Evolutionary conservation across 805 yeast species (phyloP).

Genomic region (Ogataea haglerorum): DNA sequence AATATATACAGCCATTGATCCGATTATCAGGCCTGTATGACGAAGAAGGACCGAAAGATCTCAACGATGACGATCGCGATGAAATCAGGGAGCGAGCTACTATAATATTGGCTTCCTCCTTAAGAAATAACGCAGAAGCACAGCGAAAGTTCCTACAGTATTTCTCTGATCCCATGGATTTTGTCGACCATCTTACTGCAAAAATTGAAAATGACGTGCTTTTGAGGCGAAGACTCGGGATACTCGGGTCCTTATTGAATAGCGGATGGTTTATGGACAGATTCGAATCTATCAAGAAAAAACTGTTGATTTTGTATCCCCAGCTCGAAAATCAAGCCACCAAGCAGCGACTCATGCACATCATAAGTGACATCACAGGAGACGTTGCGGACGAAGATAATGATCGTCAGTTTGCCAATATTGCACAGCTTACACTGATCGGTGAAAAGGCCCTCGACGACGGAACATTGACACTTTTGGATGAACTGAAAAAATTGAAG

Average conservation of each 20-base stretch:
- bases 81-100: conserved; percentile 50
- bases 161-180: conserved; percentile 18
- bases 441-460: conserved; percentile 18
- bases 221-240: conserved; percentile 45
- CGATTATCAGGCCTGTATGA: conserved; percentile 28
- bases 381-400: conserved; percentile 16
- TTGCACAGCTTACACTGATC: conserved; percentile 35
- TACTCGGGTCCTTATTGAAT: conserved; percentile 45
- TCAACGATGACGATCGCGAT: conserved; percentile 9
- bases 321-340: conserved; percentile 21
- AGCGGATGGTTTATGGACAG: conserved; percentile 32
- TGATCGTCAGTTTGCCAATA: conserved; percentile 34
- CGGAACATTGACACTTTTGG: conserved; percentile 42
- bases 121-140: conserved; percentile 66
- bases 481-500: conserved; percentile 34
- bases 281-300: conserved; percentile 23
- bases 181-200: conserved; percentile 17
- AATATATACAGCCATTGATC: conserved; percentile 33
- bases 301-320: conserved; percentile 26
- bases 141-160: conserved; percentile 17
- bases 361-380: conserved; percentile 42
- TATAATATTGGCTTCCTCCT: conserved; percentile 60
- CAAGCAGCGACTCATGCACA: conserved; percentile 40
- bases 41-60: conserved; percentile 2
- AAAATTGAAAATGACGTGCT: conserved; percentile 11